A percentile compares a stretch with the other conserved stretches of the same genome.
Conservation (phyloP, 1,284 basidiomycete species). For the Chalciporus piperatoides region DNA sequence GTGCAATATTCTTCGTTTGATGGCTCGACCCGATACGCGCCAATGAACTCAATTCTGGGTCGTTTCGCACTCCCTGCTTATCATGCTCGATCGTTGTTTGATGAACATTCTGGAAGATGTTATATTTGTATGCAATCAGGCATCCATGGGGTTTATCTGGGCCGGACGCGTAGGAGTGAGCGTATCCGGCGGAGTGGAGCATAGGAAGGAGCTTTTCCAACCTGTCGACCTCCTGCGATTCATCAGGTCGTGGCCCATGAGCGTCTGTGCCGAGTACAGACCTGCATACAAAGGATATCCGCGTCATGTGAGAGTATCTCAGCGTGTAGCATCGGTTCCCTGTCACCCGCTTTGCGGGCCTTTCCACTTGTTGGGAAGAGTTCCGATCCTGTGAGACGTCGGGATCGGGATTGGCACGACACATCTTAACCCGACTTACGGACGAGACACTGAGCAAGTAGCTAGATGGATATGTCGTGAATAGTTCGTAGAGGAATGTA, state of each 20-base stretch:
- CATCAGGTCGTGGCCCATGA: conserved; percentile 3
- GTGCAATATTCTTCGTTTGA: conserved; percentile 79
- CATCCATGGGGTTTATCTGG: conserved; percentile 79
- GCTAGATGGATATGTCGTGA: conserved; percentile 37
- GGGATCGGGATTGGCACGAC: conserved; percentile 1
- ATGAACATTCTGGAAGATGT: conserved; percentile 46
- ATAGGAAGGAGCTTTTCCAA: conserved; percentile 61
- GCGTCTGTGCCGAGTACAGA: conserved; percentile 28
- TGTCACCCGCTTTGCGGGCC: conserved; percentile 70
- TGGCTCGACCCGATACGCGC: conserved; percentile 59
- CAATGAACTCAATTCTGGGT: conserved; percentile 32
- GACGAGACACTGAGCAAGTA: conserved; percentile 74
- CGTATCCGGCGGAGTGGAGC: conserved; percentile 58
- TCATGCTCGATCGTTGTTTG: conserved; percentile 63
- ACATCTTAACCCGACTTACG: conserved; percentile 47
- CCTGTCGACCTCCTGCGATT: conserved; percentile 70
- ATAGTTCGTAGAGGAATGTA: conserved; percentile 1
- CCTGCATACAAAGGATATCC: conserved; percentile 84
- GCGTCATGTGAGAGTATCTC: conserved; percentile 67
- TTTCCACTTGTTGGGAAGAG: conserved; percentile 77
- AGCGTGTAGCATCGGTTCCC: conserved; percentile 70
- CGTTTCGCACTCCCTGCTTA: conserved; percentile 47
- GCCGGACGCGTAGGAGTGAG: conserved; percentile 60
- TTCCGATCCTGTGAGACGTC: conserved; percentile 58
- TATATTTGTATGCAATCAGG: conserved; percentile 66